Conservation (phyloP, 2,329 filamentous ascomycete genomes). For the Fusarium sp. region DNA sequence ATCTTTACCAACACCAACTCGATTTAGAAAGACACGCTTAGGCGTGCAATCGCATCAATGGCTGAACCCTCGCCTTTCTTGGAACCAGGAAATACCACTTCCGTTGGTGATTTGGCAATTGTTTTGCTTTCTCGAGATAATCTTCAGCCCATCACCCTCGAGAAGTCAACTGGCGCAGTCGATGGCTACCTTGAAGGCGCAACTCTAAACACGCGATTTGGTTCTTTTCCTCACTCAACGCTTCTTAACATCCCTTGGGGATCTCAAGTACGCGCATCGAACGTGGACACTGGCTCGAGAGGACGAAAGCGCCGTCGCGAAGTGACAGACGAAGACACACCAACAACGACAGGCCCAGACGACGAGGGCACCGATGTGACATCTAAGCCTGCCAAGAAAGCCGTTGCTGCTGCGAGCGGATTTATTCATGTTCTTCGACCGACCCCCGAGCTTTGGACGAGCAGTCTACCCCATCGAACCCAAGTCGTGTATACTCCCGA, state of each 20-base stretch:
- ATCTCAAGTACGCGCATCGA: conserved; percentile 89
- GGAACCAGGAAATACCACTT: conserved; percentile 74
- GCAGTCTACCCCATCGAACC: conserved; percentile 83
- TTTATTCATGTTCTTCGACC: conserved; percentile 86
- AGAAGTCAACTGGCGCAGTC: conserved; percentile 72
- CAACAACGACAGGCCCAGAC: conserved; percentile 53
- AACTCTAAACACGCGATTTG: conserved; percentile 92
- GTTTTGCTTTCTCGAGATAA: conserved; percentile 91
- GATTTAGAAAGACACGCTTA: conserved; percentile 5
- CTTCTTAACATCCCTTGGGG: conserved; percentile 88
- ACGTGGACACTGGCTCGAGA: conserved; percentile 91
- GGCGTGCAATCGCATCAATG: conserved; percentile 51
- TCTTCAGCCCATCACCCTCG: conserved; percentile 81
- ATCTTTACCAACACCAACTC: conserved; percentile 6
- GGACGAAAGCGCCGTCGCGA: conserved; percentile 77
- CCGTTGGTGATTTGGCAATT: conserved; percentile 80
- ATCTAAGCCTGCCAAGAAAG: conserved; percentile 61
- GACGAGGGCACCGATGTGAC: conserved; percentile 52
- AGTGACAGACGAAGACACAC: conserved; percentile 61
- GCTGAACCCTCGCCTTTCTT: conserved; percentile 81
- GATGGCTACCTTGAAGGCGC: conserved; percentile 83
- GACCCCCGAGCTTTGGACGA: conserved; percentile 87
- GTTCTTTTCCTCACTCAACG: conserved; percentile 87
- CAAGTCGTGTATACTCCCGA: conserved; percentile 91
- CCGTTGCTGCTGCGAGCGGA: conserved; percentile 72